Conservation (phyloP, 169 alveolate species). For the Eimeria necatrix region DNA sequence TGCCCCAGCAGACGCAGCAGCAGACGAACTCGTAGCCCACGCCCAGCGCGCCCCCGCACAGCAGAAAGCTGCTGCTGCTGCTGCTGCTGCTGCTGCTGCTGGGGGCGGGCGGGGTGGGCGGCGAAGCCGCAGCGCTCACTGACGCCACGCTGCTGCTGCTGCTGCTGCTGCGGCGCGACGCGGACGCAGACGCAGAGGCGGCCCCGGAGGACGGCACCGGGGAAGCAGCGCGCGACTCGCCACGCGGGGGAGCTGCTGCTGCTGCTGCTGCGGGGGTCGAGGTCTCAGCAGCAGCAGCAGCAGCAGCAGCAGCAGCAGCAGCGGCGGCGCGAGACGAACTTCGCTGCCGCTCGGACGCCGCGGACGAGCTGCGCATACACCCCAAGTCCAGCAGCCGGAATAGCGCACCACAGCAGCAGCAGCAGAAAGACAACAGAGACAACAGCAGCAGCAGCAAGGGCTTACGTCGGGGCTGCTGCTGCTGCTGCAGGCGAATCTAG, state of each 20-base stretch:
- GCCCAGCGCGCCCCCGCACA: not conserved
- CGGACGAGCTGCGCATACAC: not conserved
- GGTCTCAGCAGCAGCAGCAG: not conserved
- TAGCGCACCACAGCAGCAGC: not conserved
- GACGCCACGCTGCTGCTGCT: not conserved
- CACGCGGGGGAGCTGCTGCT: slow-evolving; percentile 29
- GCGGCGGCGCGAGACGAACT: not conserved
- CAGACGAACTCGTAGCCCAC: slow-evolving; percentile 45
- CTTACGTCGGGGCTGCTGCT: slow-evolving; percentile 33
- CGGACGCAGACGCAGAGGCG: not conserved
- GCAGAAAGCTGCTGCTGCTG: not conserved
- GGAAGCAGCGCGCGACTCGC: not conserved
- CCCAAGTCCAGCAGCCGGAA: not conserved
- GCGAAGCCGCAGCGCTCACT: not conserved
- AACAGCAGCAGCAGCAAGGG: not conserved
- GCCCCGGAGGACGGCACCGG: not conserved
- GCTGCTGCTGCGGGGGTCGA: slow-evolving; percentile 40
- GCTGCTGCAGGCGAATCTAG: not conserved
- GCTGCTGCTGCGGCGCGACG: not conserved
- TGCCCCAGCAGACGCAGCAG: slow-evolving; percentile 86
- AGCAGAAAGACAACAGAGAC: not conserved
- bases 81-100: slow-evolving; percentile 47
- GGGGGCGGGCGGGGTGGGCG: not conserved
- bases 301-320: not conserved
- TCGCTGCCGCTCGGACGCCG: not conserved